Base-by-base conservation (phyloP, 2,329 filamentous ascomycete species). In the Fusarium udum region DNA sequence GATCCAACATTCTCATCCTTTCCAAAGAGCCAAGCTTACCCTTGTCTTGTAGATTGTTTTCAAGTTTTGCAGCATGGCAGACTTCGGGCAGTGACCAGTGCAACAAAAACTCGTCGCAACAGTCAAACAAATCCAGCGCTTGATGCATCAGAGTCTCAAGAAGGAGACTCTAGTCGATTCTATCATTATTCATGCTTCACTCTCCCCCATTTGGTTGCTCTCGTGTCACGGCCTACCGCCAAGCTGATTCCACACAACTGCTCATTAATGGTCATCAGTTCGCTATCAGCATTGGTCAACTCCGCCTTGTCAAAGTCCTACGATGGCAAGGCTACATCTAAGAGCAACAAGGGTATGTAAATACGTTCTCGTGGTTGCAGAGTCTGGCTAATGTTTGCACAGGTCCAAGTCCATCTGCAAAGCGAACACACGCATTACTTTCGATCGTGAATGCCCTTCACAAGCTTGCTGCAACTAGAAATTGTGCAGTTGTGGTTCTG, bases 181-280 rank as follows among this genome's bases (percentile, higher is more conserved):
- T 78, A 80, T 15, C 87, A 89, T 69, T 89, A 87, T 75, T 82
- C 82, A 37, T 88, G 87, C 72, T 82, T 87, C 6, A 91, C 87
- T 56, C 87, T 97, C 43, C 87, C 91, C 56, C 91, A 97, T 81
- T 86, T 93, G 67, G 87, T 98, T 64, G 92, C 94, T 16, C 84
- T 97, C 36, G 84, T 97, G 48, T 87, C 91, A 57, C 89, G 91
- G 60, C 90, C 92, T n/a, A 89, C 91, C 3, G 78, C 86, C 5
- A 82, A 83, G 15, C 91, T 93, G 68, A 88, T 95, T 55, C 89
- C 92, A 3, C 65, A 80, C 31, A 85, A 86, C 36, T 92, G 92
- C 16, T 87, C 88, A 31, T 85, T 98, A 3, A 82, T 98, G 42
- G 85, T 98, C 18, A 85, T 98, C 72, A 94, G 97, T 80, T 92